Evolutionary conservation across 139 green algal genomes (phyloP).

Genomic region (Mesotaenium endlicherianum): DNA sequence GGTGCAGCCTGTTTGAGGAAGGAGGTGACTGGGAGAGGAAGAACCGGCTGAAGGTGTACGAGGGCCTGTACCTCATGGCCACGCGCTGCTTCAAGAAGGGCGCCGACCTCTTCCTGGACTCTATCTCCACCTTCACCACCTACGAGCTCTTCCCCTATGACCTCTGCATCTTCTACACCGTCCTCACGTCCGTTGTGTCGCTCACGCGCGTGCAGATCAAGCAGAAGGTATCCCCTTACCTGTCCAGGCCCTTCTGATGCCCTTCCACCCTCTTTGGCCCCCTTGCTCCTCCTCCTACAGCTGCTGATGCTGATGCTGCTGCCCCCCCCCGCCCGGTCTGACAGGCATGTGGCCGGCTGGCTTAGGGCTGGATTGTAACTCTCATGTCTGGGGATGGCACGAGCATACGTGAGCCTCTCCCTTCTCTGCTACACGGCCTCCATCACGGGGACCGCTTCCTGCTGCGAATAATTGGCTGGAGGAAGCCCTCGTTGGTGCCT

Average conservation of each 20-base stretch:
- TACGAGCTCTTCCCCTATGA: slow-evolving; percentile 92
- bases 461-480: too few relatives aligned
- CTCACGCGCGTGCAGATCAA: slow-evolving; percentile 69
- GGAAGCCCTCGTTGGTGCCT: too few relatives aligned
- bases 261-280: too few relatives aligned
- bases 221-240: slow-evolving; percentile 41
- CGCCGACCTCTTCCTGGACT: slow-evolving; percentile 86
- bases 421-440: too few relatives aligned
- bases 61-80: slow-evolving; percentile 83
- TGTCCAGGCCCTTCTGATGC: too few relatives aligned
- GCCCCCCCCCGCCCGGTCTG: not conserved
- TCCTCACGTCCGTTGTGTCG: slow-evolving; percentile 72
- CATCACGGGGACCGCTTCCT: too few relatives aligned
- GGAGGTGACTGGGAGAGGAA: slow-evolving; percentile 98
- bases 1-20: slow-evolving; percentile 74
- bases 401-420: too few relatives aligned
- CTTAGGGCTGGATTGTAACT: too few relatives aligned
- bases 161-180: slow-evolving; percentile 87
- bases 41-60: slow-evolving; percentile 99
- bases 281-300: not conserved
- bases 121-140: slow-evolving; percentile 93
- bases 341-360: too few relatives aligned
- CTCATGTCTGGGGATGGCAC: too few relatives aligned
- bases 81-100: slow-evolving; percentile 81
- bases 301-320: not conserved